These are phyloP conservation scores for Quercus agrifolia DNA, from an alignment of 306 rosid genomes.

Conservation along the genomic window DNA sequence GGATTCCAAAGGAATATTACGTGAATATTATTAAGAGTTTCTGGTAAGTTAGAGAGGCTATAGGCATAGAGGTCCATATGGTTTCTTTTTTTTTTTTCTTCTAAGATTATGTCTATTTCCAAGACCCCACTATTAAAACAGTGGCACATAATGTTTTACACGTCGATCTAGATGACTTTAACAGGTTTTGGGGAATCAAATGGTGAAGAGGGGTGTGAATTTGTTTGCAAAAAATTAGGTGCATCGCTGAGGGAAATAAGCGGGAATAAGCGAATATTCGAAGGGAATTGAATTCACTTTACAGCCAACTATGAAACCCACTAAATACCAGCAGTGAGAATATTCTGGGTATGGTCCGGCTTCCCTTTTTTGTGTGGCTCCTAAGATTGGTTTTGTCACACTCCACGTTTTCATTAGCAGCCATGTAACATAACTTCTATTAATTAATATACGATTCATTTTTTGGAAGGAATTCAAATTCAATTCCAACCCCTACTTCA, in stretches of 20 bases:
- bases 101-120: background rate
- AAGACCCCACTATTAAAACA: background rate
- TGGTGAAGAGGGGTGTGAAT: background rate
- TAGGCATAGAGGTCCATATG: background rate
- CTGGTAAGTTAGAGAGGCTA: background rate
- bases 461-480: no score
- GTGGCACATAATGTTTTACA: background rate
- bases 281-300: conserved; percentile 20
- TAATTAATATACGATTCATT: no score
- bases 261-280: conserved; percentile 60
- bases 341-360: conserved; percentile 39
- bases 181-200: background rate
- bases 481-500: no score
- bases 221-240: background rate
- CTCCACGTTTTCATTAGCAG: no score
- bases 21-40: background rate
- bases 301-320: conserved; percentile 15
- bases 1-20: conserved; percentile 56
- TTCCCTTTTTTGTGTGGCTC: background rate
- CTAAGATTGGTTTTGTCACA: no score
- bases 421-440: no score
- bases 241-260: background rate
- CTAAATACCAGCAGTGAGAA: background rate
- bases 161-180: conserved; percentile 24
- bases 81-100: background rate